phyloP scores from a whole-genome alignment of 768 basidiomycete genomes.

The Phanerochaete carnosa region DNA sequence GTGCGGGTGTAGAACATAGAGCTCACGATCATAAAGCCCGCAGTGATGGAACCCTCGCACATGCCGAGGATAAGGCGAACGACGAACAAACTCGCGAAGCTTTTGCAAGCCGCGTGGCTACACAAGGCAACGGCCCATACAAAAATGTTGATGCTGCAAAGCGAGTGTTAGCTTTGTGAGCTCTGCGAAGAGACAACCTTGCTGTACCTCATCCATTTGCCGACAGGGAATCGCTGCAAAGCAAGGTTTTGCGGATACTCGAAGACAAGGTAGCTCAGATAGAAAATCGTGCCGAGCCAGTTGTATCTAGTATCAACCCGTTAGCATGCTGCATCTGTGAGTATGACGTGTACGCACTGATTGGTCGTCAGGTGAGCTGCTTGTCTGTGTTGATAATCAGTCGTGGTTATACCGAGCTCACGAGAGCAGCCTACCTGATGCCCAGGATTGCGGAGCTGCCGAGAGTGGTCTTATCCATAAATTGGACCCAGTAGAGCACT shows the following conservation, averaged over 20 bases:
- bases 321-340: background rate
- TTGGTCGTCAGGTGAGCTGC: constrained; percentile 61
- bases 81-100: constrained; percentile 61
- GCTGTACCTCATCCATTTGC: constrained; percentile 74
- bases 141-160: constrained; percentile 56
- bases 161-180: background rate
- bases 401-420: background rate
- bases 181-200: no score
- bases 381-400: constrained; percentile 34
- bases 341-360: constrained; percentile 40
- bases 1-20: constrained; percentile 76
- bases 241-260: constrained; percentile 75
- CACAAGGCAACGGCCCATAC: constrained; percentile 62
- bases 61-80: constrained; percentile 65
- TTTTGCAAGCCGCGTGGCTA: constrained; percentile 67
- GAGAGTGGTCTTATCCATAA: constrained; percentile 75
- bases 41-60: constrained; percentile 70
- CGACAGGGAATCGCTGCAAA: constrained; percentile 70
- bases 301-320: constrained; percentile 46
- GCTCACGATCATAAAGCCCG: constrained; percentile 74
- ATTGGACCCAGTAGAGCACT: constrained; percentile 55
- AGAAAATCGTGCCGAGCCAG: constrained; percentile 77
- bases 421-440: constrained; percentile 44
- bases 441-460: constrained; percentile 68
- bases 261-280: constrained; percentile 65